A percentile compares a stretch with the other conserved stretches of the same genome.
These are phyloP conservation scores for Lactarius hengduanensis DNA, from an alignment of 768 basidiomycete genomes.

Conservation along the genomic window DNA sequence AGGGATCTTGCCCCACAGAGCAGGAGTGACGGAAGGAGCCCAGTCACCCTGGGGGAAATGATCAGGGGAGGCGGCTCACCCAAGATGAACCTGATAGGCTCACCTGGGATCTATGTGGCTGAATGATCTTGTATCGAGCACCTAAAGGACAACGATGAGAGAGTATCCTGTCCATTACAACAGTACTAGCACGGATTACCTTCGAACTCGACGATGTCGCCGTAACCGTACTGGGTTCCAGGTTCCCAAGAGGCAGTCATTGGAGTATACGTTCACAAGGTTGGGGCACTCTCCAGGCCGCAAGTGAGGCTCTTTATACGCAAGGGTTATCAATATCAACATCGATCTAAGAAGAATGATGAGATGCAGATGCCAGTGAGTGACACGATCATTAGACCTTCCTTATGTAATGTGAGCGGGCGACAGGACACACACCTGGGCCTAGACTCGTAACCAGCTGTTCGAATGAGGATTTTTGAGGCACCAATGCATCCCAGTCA, in stretches of 20 bases:
- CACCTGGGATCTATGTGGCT: constrained; percentile 69
- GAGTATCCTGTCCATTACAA: neutral
- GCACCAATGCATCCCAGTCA: constrained; percentile 11
- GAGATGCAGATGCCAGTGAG: no score
- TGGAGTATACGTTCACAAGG: constrained; percentile 14
- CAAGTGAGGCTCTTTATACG: neutral
- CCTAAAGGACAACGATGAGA: constrained; percentile 37
- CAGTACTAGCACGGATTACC: constrained; percentile 37
- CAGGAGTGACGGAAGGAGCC: constrained; percentile 60
- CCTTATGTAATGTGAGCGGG: neutral
- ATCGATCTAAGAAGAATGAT: neutral
- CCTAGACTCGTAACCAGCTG: no score
- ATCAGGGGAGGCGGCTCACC: neutral
- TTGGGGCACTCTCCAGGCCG: neutral
- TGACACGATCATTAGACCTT: neutral
- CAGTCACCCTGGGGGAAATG: constrained; percentile 53
- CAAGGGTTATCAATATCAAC: constrained; percentile 2
- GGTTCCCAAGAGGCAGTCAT: constrained; percentile 59
- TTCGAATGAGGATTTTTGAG: neutral
- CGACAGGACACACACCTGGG: no score
- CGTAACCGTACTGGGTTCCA: constrained; percentile 55
- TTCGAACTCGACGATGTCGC: constrained; percentile 55
- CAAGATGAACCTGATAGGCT: constrained; percentile 3
- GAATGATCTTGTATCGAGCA: constrained; percentile 64
- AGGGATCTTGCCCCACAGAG: constrained; percentile 61